These are phyloP conservation scores for Arachis stenosperma DNA, from an alignment of 306 rosid genomes.

Conservation along the genomic window DNA sequence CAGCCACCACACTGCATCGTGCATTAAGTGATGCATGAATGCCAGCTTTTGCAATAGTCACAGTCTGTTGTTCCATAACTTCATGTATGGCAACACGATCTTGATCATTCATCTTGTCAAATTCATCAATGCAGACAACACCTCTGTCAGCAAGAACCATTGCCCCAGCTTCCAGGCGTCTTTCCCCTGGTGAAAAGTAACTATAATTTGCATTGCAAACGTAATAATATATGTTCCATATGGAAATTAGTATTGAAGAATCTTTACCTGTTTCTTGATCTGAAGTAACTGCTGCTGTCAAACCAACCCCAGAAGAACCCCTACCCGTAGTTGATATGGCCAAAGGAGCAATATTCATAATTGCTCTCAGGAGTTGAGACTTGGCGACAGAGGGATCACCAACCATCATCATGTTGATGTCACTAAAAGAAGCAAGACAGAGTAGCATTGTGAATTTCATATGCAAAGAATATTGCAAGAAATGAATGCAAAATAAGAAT, in stretches of 20 bases:
- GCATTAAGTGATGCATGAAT: slow-evolving; percentile 99
- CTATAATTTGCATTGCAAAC: slow-evolving; percentile 21
- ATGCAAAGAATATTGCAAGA: slow-evolving; percentile 23
- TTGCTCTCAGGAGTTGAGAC: slow-evolving; percentile 96
- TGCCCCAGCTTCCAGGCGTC: slow-evolving; percentile 99
- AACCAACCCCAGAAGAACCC: slow-evolving; percentile 98
- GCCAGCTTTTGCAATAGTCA: slow-evolving; percentile 98
- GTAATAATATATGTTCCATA: slow-evolving; percentile 18
- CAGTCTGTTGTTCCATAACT: slow-evolving; percentile 99
- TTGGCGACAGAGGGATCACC: slow-evolving; percentile 99
- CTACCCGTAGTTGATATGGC: slow-evolving; percentile 98
- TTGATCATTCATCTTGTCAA: slow-evolving; percentile 98
- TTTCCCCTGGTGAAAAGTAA: slow-evolving; percentile 69
- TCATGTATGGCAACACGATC: slow-evolving; percentile 99
- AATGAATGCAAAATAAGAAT: slow-evolving; percentile 12
- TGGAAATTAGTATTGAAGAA: slow-evolving; percentile 10
- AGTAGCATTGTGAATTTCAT: slow-evolving; percentile 14
- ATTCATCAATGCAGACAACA: slow-evolving; percentile 99
- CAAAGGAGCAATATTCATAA: slow-evolving; percentile 93
- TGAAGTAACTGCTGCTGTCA: slow-evolving; percentile 98
- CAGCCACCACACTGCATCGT: slow-evolving; percentile 98
- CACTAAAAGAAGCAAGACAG: slow-evolving; percentile 57
- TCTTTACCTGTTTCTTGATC: slow-evolving; percentile 96
- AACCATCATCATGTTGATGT: slow-evolving; percentile 99
- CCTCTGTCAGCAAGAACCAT: slow-evolving; percentile 99